Evolutionary conservation across 1,284 basidiomycete species (phyloP), one percentile per base, ranked within the genome.

Genomic region (Microbotryomycetes sp.): DNA sequence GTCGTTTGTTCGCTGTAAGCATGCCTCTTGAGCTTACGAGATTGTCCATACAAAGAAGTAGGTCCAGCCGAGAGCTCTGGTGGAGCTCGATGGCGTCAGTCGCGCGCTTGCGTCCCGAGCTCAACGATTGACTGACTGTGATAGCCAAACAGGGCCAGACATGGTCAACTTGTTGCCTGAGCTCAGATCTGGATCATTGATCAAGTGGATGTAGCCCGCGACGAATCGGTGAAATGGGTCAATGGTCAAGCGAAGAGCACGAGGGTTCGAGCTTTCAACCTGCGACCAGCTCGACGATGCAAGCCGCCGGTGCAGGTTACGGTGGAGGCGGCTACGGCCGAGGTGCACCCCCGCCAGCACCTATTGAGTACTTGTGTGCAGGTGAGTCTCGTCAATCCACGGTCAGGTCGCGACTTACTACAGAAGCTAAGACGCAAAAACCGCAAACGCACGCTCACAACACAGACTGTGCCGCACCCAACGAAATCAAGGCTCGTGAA

Each of bases 391-490:
- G 23, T 23, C n/a, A n/a, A n/a, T n/a, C n/a, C n/a, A n/a, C n/a
- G n/a, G n/a, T n/a, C n/a, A 26, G 7, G 22, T 47, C 42, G 52
- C 68, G 47, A 74, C 36, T 46, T 45, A 59, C 25, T 60, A n/a
- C 54, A 25, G 49, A 26, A 19, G 30, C 57, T 57, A 46, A 62
- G 47, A 36, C 9, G 54, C 25, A n/a, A 22, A 22, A 23, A 19
- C 22, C 15, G n/a, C 16, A 5, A 26, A n/a, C 29, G 28, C 28
- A 50, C 23, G 29, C 4, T 19, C 54, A 9, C 36, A 30, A 53
- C 58, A 7, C 67, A 96, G 93, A 97, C 77, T 97, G 94, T 76
- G 89, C 91, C 62, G 87, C 87, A 3, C 88, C 89, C 78, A 97
- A 96, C 76, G 86, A 89, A 73, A 93, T 97, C 76, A 87, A 86